Conservation (phyloP, 2,329 filamentous ascomycete species). For the Trichothecium roseum region DNA sequence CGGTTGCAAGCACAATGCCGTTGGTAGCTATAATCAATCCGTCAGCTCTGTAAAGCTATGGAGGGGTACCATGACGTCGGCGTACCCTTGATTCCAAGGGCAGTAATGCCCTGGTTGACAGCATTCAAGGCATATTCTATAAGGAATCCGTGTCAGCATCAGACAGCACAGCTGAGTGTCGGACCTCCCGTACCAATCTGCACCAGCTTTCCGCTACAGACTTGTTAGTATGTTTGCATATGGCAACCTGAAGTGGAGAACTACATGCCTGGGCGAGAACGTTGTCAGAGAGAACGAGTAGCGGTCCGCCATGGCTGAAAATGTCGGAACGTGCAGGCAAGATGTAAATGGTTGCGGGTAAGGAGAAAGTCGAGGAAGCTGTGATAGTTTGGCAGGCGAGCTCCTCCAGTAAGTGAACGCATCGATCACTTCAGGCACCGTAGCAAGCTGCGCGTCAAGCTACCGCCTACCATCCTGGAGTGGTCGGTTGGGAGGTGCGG, state of each 20-base stretch:
- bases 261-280: slow-evolving; percentile 90
- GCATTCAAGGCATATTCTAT: slow-evolving; percentile 98
- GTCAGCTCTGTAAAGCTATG: slow-evolving; percentile 9
- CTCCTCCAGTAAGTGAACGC: too few species aligned
- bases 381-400: slow-evolving; percentile 17
- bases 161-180: neutral
- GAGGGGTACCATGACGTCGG: neutral
- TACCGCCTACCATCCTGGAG: too few species aligned
- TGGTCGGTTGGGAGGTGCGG: too few species aligned
- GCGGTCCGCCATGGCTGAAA: slow-evolving; percentile 75
- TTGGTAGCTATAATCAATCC: slow-evolving; percentile 63
- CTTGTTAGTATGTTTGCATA: slow-evolving; percentile 6
- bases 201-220: slow-evolving; percentile 81
- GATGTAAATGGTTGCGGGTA: slow-evolving; percentile 4
- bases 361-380: slow-evolving; percentile 17
- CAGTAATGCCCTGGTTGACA: slow-evolving; percentile 98
- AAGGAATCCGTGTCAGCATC: slow-evolving; percentile 7
- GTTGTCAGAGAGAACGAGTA: slow-evolving; percentile 99
- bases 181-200: slow-evolving; percentile 60
- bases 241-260: slow-evolving; percentile 11
- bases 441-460: slow-evolving; percentile 5
- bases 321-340: neutral
- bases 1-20: slow-evolving; percentile 95
- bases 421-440: neutral
- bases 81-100: slow-evolving; percentile 93